Evolutionary conservation across 2,329 filamentous ascomycete genomes (phyloP), one percentile per base, ranked within the genome.

Genomic region (Verticillium dahliae): DNA sequence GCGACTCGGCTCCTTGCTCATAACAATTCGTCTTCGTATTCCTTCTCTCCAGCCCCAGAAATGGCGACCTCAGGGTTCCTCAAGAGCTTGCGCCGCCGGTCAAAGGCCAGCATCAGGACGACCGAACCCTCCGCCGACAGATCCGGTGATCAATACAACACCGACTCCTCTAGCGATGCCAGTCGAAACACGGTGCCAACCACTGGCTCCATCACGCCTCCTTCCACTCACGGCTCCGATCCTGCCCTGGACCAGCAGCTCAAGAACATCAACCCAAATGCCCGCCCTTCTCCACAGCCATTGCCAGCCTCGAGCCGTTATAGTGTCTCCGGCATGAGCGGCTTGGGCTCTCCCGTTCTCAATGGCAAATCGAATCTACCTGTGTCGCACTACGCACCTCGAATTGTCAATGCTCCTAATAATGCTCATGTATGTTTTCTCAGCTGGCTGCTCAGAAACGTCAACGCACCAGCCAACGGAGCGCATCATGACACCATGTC

Each of bases 321-420:
- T 68, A 91, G 88, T 70, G 83, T 90, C 33, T 81, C 81, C 37
- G 85, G 85, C 63, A 86, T 87, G 83, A 78, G 83, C 35, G 86
- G 86, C 35, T 71, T 88, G 57, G 85, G 84, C 18, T 80, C 84
- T 31, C 82, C 84, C 33, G 75, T 80, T 31, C 72, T 79, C 34
- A 81, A 80, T 67, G 83, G 83, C 63, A 84, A 82, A 70, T 80
- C 76, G 61, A 82, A 78, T 65, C 76, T 84, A 64, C 85, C 89
- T 7, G 83, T 87, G 18, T 97, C 92, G 60, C 86, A 89, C 54
- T 94, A 91, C 75, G 90, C 92, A 35, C 93, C 94, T 31, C 86
- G 86, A 68, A 85, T 97, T 45, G 78, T 88, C 54, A 97, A 93
- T 38, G 80, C 97, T 45, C 81, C 85, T 10, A 91, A 97, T 66